A percentile compares a stretch with the other conserved stretches of the same genome.
Conservation (phyloP, 2,329 filamentous ascomycete species). For the Colletotrichum aenigma region DNA sequence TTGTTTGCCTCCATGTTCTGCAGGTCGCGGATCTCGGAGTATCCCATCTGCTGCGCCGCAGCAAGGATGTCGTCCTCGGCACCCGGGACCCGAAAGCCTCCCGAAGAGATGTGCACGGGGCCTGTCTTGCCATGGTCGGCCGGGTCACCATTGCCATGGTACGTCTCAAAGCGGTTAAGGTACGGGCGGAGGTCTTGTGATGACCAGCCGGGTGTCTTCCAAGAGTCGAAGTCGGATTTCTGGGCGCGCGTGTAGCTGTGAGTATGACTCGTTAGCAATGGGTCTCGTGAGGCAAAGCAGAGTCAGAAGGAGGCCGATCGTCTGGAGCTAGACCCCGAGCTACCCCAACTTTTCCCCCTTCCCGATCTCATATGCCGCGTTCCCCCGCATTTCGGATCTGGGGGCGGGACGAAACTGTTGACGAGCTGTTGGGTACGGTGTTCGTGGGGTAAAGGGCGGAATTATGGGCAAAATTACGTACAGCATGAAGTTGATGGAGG, state of each 20-base stretch:
- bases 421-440: neutral
- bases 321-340: neutral
- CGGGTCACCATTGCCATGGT: constrained; percentile 27
- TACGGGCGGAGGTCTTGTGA: constrained; percentile 55
- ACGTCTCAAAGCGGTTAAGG: constrained; percentile 43
- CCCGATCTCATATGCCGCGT: neutral
- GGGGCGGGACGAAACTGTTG: neutral
- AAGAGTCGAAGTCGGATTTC: constrained; percentile 53
- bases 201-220: constrained; percentile 56
- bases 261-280: neutral
- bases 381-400: neutral
- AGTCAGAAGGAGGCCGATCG: neutral
- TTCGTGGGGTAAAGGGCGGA: neutral
- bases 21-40: constrained; percentile 51
- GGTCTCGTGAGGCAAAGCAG: neutral
- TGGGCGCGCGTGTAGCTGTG: constrained; percentile 47
- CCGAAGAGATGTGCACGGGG: constrained; percentile 52
- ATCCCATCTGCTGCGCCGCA: constrained; percentile 48
- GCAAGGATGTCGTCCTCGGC: constrained; percentile 47
- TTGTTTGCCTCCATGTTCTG: constrained; percentile 49
- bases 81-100: constrained; percentile 42
- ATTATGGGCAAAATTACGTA: neutral
- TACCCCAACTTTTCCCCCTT: neutral
- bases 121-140: constrained; percentile 48
- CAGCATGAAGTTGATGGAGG: constrained; percentile 51